Conservation (phyloP, 1,284 basidiomycete genomes). For the Athelia psychrophila region DNA sequence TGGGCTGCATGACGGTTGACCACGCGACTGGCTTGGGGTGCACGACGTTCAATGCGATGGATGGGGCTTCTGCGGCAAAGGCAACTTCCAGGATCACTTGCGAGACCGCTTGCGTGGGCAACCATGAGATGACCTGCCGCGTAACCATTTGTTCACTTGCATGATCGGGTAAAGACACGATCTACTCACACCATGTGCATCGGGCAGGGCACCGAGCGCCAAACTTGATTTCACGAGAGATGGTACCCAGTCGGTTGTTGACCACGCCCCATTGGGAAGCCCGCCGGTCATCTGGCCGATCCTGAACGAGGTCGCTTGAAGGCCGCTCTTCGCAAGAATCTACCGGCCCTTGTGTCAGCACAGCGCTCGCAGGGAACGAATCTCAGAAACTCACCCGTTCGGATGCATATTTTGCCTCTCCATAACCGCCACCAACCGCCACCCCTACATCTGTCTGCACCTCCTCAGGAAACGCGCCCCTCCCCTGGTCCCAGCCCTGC, state of each 20-base stretch:
- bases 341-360: too few species aligned
- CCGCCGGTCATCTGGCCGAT: slow-evolving; percentile 23
- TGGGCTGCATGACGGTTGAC: slow-evolving; percentile 20
- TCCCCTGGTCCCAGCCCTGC: slow-evolving; percentile 15
- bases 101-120: slow-evolving; percentile 15
- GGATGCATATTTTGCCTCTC: slow-evolving; percentile 29
- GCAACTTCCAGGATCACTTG: slow-evolving; percentile 27
- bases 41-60: slow-evolving; percentile 28
- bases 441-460: slow-evolving; percentile 16
- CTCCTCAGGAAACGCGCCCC: slow-evolving; percentile 29
- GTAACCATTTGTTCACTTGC: too few species aligned
- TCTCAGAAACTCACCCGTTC: slow-evolving; percentile 28
- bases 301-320: slow-evolving; percentile 20
- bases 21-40: slow-evolving; percentile 33
- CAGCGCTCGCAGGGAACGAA: neutral
- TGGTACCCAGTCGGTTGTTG: slow-evolving; percentile 22
- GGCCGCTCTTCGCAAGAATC: slow-evolving; percentile 23
- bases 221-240: slow-evolving; percentile 22
- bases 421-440: slow-evolving; percentile 27
- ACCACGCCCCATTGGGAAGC: slow-evolving; percentile 18
- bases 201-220: slow-evolving; percentile 10
- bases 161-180: too few species aligned
- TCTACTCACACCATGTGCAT: slow-evolving; percentile 10
- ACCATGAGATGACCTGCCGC: neutral
- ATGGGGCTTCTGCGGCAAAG: slow-evolving; percentile 11